Percentiles rank a stretch among this genome's conserved stretches.
Conservation (phyloP, 371 early-diverging fungal genomes). For the Umbelopsis sp. region DNA sequence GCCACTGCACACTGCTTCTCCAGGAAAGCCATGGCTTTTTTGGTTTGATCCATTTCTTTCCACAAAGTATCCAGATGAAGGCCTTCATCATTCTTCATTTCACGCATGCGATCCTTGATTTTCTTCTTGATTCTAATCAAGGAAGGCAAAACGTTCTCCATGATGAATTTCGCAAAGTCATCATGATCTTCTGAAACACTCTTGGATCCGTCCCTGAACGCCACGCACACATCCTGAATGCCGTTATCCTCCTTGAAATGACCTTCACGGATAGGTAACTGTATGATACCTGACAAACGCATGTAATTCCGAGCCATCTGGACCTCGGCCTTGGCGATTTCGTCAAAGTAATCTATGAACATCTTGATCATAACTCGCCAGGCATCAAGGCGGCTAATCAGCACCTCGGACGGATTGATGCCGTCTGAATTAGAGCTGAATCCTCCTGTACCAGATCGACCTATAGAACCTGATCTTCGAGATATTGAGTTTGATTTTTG, state of each 20-base stretch:
- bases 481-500: slow-evolving; percentile 2
- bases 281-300: slow-evolving; percentile 28
- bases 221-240: slow-evolving; percentile 47
- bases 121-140: slow-evolving; percentile 26
- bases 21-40: slow-evolving; percentile 30
- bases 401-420: slow-evolving; percentile 42
- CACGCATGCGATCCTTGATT: slow-evolving; percentile 39
- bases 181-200: slow-evolving; percentile 42
- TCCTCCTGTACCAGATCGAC: slow-evolving; percentile 19
- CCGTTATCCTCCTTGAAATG: slow-evolving; percentile 48
- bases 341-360: slow-evolving; percentile 31
- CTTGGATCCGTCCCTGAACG: slow-evolving; percentile 40
- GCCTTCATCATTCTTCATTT: slow-evolving; percentile 45
- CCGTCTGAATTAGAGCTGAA: slow-evolving; percentile 41
- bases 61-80: slow-evolving; percentile 31
- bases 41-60: slow-evolving; percentile 39
- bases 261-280: slow-evolving; percentile 35
- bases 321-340: slow-evolving; percentile 32
- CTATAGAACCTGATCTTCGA: neutral
- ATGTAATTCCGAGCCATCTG: slow-evolving; percentile 32
- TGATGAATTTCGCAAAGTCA: slow-evolving; percentile 24
- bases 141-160: neutral
- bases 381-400: slow-evolving; percentile 34
- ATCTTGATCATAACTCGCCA: slow-evolving; percentile 47
- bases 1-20: slow-evolving; percentile 35